A percentile compares a stretch with the other conserved stretches of the same genome.
These are phyloP conservation scores for Jacaranda mimosifolia DNA, from an alignment of 257 asterid species.

Conservation along the genomic window DNA sequence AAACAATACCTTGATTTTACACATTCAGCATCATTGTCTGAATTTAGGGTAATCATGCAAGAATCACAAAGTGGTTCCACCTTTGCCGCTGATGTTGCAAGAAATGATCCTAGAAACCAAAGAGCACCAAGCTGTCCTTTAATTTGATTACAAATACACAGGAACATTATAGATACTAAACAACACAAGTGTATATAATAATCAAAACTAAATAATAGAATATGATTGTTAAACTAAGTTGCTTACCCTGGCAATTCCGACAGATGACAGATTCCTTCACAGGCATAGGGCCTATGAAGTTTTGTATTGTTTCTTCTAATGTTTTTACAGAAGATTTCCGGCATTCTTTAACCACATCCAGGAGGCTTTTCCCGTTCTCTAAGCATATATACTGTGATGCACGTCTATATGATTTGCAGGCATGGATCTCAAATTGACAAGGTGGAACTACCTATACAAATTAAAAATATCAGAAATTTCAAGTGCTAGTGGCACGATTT, in stretches of 20 bases:
- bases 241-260: slow-evolving; percentile 79
- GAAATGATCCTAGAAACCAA: slow-evolving; percentile 70
- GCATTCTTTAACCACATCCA: slow-evolving; percentile 94
- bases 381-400: slow-evolving; percentile 95
- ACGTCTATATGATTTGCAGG: slow-evolving; percentile 90
- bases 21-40: slow-evolving; percentile 64
- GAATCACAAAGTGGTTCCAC: slow-evolving; percentile 87
- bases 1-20: slow-evolving; percentile 57
- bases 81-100: slow-evolving; percentile 80
- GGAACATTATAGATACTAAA: slow-evolving; percentile 27
- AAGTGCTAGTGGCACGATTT: slow-evolving; percentile 17
- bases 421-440: slow-evolving; percentile 96
- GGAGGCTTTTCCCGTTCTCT: slow-evolving; percentile 94
- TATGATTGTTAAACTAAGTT: not conserved
- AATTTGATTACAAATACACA: slow-evolving; percentile 33
- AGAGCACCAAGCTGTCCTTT: slow-evolving; percentile 28
- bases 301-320: slow-evolving; percentile 80
- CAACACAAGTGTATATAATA: not conserved
- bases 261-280: slow-evolving; percentile 77
- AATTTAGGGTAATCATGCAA: slow-evolving; percentile 67
- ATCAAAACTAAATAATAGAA: not conserved
- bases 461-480: slow-evolving; percentile 26
- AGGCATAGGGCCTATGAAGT: slow-evolving; percentile 84
- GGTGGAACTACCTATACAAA: slow-evolving; percentile 82
- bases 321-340: slow-evolving; percentile 74